A percentile compares a stretch with the other conserved stretches of the same genome.
Evolutionary conservation across 192 early-diverging fungal genomes (phyloP).

Genomic region (Coemansia reversa): DNA sequence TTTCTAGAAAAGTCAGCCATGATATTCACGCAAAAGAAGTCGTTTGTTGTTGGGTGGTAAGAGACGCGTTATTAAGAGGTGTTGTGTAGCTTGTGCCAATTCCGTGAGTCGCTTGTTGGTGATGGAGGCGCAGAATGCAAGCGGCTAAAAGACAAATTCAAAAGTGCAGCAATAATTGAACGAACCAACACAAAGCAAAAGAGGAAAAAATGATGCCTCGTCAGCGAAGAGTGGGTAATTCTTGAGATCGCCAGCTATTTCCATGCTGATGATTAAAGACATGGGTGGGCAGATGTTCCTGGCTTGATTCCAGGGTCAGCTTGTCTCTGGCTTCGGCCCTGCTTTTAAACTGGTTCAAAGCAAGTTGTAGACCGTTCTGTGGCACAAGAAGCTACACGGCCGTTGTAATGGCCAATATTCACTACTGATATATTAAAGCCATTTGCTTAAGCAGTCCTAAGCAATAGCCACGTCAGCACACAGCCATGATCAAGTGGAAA

Average conservation of each 20-base stretch:
- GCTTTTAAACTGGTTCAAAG: background rate
- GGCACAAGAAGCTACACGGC: background rate
- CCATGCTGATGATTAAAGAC: background rate
- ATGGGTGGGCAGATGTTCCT: background rate
- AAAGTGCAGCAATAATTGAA: background rate
- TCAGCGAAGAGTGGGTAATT: background rate
- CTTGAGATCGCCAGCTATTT: too few relatives aligned
- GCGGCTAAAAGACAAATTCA: slow-evolving; percentile 3
- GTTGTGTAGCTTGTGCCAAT: background rate
- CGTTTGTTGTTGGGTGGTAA: background rate
- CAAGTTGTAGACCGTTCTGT: background rate
- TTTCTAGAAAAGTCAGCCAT: slow-evolving; percentile 75
- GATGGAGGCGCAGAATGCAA: background rate
- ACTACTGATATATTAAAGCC: background rate
- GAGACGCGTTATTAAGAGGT: background rate
- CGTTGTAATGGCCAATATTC: background rate
- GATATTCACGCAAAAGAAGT: background rate
- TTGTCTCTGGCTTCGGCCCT: too few relatives aligned
- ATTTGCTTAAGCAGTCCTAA: background rate
- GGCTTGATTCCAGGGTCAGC: too few relatives aligned
- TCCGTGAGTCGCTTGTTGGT: background rate
- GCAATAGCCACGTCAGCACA: background rate
- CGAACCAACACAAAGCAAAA: background rate
- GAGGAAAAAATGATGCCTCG: background rate
- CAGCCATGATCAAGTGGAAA: background rate